A percentile compares a stretch with the other conserved stretches of the same genome.
phyloP scores from a whole-genome alignment of 1,139 yeast genomes.

The Nakaseomyces glabratus region DNA sequence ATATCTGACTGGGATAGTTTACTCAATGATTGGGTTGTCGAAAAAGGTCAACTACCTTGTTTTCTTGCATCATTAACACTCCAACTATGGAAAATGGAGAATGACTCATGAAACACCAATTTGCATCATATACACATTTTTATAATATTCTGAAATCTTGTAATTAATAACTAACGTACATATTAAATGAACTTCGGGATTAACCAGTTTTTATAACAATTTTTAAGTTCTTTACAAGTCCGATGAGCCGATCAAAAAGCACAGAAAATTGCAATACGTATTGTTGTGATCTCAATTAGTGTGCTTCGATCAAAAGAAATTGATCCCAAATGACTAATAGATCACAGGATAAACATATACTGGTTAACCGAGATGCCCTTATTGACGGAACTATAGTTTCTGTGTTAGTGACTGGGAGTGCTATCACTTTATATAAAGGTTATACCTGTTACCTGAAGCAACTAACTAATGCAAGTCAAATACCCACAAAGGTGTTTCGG shows the following conservation, averaged over 20 bases:
- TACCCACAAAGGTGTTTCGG: slow-evolving; percentile 36
- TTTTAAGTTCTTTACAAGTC: no score
- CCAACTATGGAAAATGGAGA: slow-evolving; percentile 43
- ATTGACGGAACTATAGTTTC: slow-evolving; percentile 26
- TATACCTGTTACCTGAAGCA: slow-evolving; percentile 35
- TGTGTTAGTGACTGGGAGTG: slow-evolving; percentile 28
- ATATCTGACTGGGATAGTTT: slow-evolving; percentile 44
- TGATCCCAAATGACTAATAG: no score
- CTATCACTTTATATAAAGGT: slow-evolving; percentile 32
- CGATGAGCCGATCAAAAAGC: no score
- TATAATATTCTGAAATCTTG: no score
- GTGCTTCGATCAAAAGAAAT: no score
- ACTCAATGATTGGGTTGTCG: slow-evolving; percentile 58
- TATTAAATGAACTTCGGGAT: neutral
- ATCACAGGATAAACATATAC: no score
- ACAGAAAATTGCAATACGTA: no score
- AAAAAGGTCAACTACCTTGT: slow-evolving; percentile 66
- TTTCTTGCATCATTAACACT: slow-evolving; percentile 70
- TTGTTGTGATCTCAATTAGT: no score
- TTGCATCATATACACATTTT: neutral
- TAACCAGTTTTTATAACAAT: no score
- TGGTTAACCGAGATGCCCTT: no score
- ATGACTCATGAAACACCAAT: neutral
- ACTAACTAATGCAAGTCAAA: slow-evolving; percentile 34
- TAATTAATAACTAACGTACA: slow-evolving; percentile 2